Evolutionary conservation across 208 protist genomes (phyloP), one percentile per base, ranked within the genome.

Genomic region (Angomonas desouzai): DNA sequence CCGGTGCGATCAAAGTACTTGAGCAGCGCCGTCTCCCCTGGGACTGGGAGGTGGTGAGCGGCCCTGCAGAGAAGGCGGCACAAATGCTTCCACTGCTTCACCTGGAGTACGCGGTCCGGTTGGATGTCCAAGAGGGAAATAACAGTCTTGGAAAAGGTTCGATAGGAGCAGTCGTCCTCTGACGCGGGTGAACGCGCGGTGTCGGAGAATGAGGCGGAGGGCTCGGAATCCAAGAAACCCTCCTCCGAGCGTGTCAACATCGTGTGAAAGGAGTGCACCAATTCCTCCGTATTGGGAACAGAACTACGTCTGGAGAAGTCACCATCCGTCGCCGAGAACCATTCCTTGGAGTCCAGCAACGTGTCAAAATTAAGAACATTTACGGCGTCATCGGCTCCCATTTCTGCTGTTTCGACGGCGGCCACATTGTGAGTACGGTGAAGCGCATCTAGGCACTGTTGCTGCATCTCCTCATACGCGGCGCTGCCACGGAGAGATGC

Each of bases 361-460:
- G 4, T 23, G 45, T 51, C 45, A 23, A 51, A 51, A 23, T 51
- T 51, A 6, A 51, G 20, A 13, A 51, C 45, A 51, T 51, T 51
- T 3, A 51, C 45, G 20, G 10, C 20, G 45, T 51, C 45, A 16
- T 51, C 45, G 18, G 10, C 45, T 23, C 45, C 45, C 6, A 51
- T 27, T 23, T 51, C 45, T 13, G 10, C 45, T 4, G 45, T 51
- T 51, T 51, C 45, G 6, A 51, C 45, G 9, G 45, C 20, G 6
- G 45, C 45, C 45, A 51, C 45, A 23, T 51, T 51, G 20, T 51
- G 45, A 27, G 45, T 51, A 22, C 20, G 10, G 45, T 27, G 45
- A 23, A 51, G 45, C 6, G n/a, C 45, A 13, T 51, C 20, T 16
- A 27, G 18, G 20, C 45, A 51, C 45, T 13, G 10, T 3, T 13